Base-by-base conservation (phyloP, 495 filamentous ascomycete genomes). In the Tuber indicum region DNA sequence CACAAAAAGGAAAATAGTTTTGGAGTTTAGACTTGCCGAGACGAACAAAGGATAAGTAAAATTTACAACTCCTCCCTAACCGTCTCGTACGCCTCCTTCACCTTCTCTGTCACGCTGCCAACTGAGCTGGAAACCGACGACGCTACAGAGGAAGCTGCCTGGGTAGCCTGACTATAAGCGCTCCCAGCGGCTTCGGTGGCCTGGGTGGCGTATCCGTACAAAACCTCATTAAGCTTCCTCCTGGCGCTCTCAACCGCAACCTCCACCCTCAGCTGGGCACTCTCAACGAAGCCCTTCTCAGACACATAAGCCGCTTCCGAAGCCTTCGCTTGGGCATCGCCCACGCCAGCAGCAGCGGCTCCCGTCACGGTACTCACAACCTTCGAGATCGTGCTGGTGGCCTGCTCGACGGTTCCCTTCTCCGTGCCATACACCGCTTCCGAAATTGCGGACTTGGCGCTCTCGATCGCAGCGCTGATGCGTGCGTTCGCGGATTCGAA, bases 231-330 rank as follows among this genome's bases (percentile, higher is more conserved):
- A 86, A 91, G 78, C 74, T 86, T 85, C 72, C 80, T 84, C 71
- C 86, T 86, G 69, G 88, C 88, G 75, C 87, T 89, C 78, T 79
- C 79, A 32, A 81, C 41, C 32, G 72, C 71, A 36, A 70, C 73
- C 16, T 75, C 72, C 8, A 74, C 72, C 42, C 79, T 76, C 69
- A 32, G 75, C 46, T 78, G 52, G 72, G 73, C 76, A 19, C 75
- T 79, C 72, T 91, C 89, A 8, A 90, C 81, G 46, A 86, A 86
- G 26, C 87, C 87, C 72, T 88, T 85, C 80, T 90, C 87, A 21
- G 86, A 46, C 17, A 75, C 75, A 58, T 74, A 82, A 8, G 86
- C 85, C 19, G 76, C 62, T 23, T 47, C 73, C 9, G 77, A 42
- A 79, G 84, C 73, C 84, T 86, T 52, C 72, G 83, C 42, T 81